phyloP scores from a whole-genome alignment of 352 stramenopile species.

The Globisporangium uncinulatum region DNA sequence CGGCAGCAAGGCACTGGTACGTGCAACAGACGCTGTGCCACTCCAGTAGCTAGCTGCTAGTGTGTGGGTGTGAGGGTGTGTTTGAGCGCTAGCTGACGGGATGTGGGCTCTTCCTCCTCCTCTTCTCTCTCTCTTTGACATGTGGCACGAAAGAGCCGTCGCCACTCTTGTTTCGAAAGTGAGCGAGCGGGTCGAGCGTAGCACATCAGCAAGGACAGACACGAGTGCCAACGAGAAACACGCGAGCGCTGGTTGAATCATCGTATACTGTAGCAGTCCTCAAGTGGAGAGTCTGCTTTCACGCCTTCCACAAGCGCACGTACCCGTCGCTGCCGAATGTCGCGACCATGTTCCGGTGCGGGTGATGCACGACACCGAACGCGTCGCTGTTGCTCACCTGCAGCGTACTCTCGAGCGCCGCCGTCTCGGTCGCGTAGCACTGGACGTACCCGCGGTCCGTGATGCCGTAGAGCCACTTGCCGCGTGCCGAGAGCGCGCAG shows the following conservation, averaged over 20 bases:
- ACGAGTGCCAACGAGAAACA: conserved; percentile 10
- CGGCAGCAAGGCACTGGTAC: background rate
- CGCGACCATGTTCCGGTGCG: conserved; percentile 85
- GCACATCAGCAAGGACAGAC: conserved; percentile 21
- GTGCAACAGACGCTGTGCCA: background rate
- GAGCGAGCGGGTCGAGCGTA: background rate
- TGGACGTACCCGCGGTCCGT: conserved; percentile 83
- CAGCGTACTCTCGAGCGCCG: conserved; percentile 61
- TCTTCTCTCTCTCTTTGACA: background rate
- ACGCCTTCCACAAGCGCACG: conserved; percentile 78
- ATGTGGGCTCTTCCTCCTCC: background rate
- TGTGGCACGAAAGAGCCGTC: conserved; percentile 11
- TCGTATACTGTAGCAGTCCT: too few relatives aligned
- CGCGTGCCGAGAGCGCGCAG: conserved; percentile 75
- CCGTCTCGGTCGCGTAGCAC: conserved; percentile 54
- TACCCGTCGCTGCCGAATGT: conserved; percentile 87
- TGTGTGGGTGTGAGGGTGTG: background rate
- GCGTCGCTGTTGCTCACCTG: conserved; percentile 80
- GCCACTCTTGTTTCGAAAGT: conserved; percentile 16
- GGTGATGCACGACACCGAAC: conserved; percentile 82
- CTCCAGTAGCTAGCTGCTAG: background rate
- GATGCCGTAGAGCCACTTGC: conserved; percentile 82
- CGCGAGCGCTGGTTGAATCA: background rate
- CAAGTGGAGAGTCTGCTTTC: conserved; percentile 5
- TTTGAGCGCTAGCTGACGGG: background rate